Base-by-base conservation (phyloP, 345 rosid genomes). In the Raphanus raphanistrum region DNA sequence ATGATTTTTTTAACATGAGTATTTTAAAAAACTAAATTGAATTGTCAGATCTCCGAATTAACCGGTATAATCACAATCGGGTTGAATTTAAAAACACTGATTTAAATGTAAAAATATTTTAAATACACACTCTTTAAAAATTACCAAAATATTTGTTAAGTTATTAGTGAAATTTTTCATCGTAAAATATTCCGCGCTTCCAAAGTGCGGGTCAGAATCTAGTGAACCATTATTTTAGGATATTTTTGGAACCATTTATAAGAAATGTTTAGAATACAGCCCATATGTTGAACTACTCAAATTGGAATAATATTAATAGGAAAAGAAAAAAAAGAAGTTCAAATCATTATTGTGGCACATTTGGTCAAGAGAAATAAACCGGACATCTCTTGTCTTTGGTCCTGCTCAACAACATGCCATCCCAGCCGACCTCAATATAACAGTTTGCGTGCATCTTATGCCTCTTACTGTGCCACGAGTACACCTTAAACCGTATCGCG, bases 371-470 rank as follows among this genome's bases (percentile, higher is more conserved):
- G 78, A 94, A 92, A 87, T 90, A 92, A 28, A 92, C 88, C 1
- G 90, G 89, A 76, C 98, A 95, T 75, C 81, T 84, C 86, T 83
- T 85, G 32, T 88, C 77, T 74, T 72, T 86, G 10, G 63, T 88
- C 57, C 12, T 62, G 1, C 82, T 81, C 85, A 87, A 76, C 73
- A 94, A 80, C 38, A 16, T 27, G 3, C 98, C 98, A 79, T 94
- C 88, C 4, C 87, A 74, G 12, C 90, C 93, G n/a, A 94, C 90
- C 0, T 66, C 77, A 29, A 85, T 71, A 4, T 80, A 74, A 74
- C 99, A 90, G 41, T 59, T 84, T 27, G 89, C 91, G 61, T 88
- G 88, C 94, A 90, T 75, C 82, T 74, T 83, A 59, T 90, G 98
- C 79, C 50, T 79, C 71, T 85, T 83, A 52, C 87, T 89, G 3